phyloP scores from a whole-genome alignment of 1,284 basidiomycete species.

The Pseudozyma sp. region DNA sequence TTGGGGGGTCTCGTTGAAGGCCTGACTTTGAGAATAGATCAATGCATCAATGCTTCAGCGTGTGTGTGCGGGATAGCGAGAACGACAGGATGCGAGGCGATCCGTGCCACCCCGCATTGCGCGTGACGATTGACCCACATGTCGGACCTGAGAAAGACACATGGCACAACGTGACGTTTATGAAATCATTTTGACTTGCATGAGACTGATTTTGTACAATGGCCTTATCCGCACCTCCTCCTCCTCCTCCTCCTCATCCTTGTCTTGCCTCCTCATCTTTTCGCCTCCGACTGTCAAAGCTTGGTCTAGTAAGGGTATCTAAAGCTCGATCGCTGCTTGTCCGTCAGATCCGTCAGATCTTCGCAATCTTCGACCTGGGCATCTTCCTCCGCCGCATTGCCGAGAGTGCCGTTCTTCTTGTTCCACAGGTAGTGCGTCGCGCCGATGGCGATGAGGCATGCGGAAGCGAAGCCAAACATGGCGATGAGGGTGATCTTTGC shows the following conservation, averaged over 20 bases:
- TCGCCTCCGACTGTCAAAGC: not conserved
- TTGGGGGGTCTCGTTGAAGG: conserved; percentile 1
- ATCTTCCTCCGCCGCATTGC: conserved; percentile 1
- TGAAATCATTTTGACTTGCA: too few species aligned
- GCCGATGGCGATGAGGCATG: conserved; percentile 41
- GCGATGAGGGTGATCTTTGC: conserved; percentile 64
- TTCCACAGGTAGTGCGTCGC: conserved; percentile 60
- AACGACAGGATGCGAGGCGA: too few species aligned
- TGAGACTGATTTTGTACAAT: too few species aligned
- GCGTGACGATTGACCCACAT: too few species aligned
- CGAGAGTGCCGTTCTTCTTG: conserved; percentile 20
- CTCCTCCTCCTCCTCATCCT: not conserved
- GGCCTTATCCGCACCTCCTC: too few species aligned
- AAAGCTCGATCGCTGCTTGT: conserved; percentile 63
- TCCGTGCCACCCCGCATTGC: too few species aligned
- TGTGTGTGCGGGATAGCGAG: too few species aligned
- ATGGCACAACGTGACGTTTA: too few species aligned
- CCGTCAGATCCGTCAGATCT: conserved; percentile 66
- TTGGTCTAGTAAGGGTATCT: conserved; percentile 63
- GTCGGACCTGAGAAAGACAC: too few species aligned
- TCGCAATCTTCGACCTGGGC: conserved; percentile 19
- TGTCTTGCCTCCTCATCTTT: not conserved
- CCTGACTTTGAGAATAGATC: too few species aligned
- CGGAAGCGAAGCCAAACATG: conserved; percentile 56
- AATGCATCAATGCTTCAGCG: too few species aligned